Evolutionary conservation across 495 filamentous ascomycete species (phyloP), one percentile per base, ranked within the genome.

Genomic region (Penicillium diatomitis): DNA sequence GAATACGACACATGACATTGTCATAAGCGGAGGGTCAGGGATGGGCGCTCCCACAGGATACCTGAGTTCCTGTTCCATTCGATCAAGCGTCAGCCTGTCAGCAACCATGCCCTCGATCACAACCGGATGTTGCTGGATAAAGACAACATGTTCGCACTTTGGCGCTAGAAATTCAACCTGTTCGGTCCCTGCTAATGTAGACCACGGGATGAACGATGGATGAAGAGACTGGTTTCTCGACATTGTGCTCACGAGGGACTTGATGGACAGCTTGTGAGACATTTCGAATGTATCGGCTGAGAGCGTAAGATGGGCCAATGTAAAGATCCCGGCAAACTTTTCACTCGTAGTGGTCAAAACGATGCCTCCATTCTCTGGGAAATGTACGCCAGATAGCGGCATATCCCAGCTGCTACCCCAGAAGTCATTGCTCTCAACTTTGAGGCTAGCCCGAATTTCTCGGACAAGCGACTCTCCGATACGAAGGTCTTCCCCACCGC

Each of bases 241-340:
- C 32, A 97, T 78, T 7, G 77, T 74, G 46, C 81, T 72, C 7
- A 77, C 75, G 20, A 97, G 68, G 0, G 86, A 90, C 49, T 76
- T 70, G 56, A 88, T 81, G 32, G 96, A 72, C 12, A 91, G 66
- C 34, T 66, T 62, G 50, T 86, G 81, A 28, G 84, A 80, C 2
- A 82, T 67, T 34, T 79, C 69, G 62, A 85, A 96, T 10, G 80
- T 78, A 41, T 81, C 74, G 11, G 74, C 58, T 9, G 79, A 82
- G 9, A 87, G 74, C 5, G 83, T 71, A 31, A 98, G 78, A 66
- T 97, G 88, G 20, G 92, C 90, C 50, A 97, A 66, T 27, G 84
- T 81, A 61, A 95, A 94, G 32, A 96, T 79, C 35, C 92, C 92
- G 20, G 83, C 76, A 61, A 90, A 96, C 69, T 94, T 96, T 62